A percentile compares a stretch with the other conserved stretches of the same genome.
Evolutionary conservation across 1,139 yeast genomes (phyloP).

Genomic region (Diutina scorzettiae): DNA sequence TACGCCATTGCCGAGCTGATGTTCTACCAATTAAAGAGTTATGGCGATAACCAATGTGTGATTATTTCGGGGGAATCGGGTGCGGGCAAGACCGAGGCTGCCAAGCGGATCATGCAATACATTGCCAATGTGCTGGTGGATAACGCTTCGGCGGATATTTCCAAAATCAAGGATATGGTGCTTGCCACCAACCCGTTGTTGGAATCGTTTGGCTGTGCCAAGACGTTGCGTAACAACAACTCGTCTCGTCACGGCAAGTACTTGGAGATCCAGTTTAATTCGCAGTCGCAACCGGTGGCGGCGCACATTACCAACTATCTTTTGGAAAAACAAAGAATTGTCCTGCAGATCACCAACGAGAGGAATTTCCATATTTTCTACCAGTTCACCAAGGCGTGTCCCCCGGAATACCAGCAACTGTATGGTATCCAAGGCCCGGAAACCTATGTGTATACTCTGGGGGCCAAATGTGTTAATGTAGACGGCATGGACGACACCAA

Average conservation of each 20-base stretch:
- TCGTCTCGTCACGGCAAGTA: slow-evolving; percentile 97
- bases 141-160: slow-evolving; percentile 29
- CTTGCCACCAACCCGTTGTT: slow-evolving; percentile 93
- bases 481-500: slow-evolving; percentile 73
- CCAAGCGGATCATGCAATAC: slow-evolving; percentile 96
- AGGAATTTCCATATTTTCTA: slow-evolving; percentile 96
- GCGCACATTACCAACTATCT: slow-evolving; percentile 94
- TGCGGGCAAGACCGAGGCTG: slow-evolving; percentile 98
- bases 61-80: slow-evolving; percentile 98
- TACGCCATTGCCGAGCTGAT: slow-evolving; percentile 95
- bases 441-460: slow-evolving; percentile 79
- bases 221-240: slow-evolving; percentile 89
- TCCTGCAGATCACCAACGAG: slow-evolving; percentile 82
- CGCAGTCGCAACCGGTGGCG: slow-evolving; percentile 69
- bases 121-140: slow-evolving; percentile 69
- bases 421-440: slow-evolving; percentile 93
- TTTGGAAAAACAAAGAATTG: slow-evolving; percentile 91
- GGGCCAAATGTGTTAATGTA: slow-evolving; percentile 76
- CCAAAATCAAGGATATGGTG: slow-evolving; percentile 91
- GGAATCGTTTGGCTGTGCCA: slow-evolving; percentile 98
- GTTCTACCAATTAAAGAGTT: slow-evolving; percentile 91
- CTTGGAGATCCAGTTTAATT: slow-evolving; percentile 79
- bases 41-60: slow-evolving; percentile 93
- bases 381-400: slow-evolving; percentile 88
- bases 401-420: slow-evolving; percentile 68